A percentile compares a stretch with the other conserved stretches of the same genome.
These are phyloP conservation scores for Piloderma croceum DNA, from an alignment of 768 basidiomycete genomes.

Conservation along the genomic window DNA sequence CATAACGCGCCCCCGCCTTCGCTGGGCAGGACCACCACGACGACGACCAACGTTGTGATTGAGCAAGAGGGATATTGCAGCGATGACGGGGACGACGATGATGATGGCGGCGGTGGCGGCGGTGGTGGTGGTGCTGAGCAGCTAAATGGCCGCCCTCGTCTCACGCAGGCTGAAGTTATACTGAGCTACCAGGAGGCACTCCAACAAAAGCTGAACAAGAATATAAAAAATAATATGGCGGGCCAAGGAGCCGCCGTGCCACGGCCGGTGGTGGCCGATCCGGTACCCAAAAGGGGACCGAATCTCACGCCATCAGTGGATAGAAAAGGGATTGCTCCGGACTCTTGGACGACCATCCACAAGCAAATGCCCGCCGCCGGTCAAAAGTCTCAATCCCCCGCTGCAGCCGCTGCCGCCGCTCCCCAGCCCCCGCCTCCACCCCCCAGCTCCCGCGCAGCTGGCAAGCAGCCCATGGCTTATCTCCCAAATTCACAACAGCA, in stretches of 20 bases:
- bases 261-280: too few species aligned
- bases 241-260: too few species aligned
- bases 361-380: slow-evolving; percentile 38
- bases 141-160: too few species aligned
- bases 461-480: slow-evolving; percentile 91
- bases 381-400: slow-evolving; percentile 27
- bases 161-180: slow-evolving; percentile 33
- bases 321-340: too few species aligned
- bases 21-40: slow-evolving; percentile 27
- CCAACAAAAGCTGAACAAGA: too few species aligned
- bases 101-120: slow-evolving; percentile 34
- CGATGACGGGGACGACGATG: slow-evolving; percentile 41
- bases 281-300: too few species aligned
- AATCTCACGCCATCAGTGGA: too few species aligned
- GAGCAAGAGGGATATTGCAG: slow-evolving; percentile 41
- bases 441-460: slow-evolving; percentile 79
- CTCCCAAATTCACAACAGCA: slow-evolving; percentile 1
- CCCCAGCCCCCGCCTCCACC: slow-evolving; percentile 41
- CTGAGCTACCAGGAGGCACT: slow-evolving; percentile 35
- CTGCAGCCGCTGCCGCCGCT: slow-evolving; percentile 33
- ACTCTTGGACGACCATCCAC: slow-evolving; percentile 33
- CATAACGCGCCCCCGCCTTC: slow-evolving; percentile 24
- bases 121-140: slow-evolving; percentile 26
- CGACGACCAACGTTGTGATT: slow-evolving; percentile 33
- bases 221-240: slow-evolving; percentile 51